Conservation (phyloP, 2,329 filamentous ascomycete genomes). For the Arthrinium phaeospermum region DNA sequence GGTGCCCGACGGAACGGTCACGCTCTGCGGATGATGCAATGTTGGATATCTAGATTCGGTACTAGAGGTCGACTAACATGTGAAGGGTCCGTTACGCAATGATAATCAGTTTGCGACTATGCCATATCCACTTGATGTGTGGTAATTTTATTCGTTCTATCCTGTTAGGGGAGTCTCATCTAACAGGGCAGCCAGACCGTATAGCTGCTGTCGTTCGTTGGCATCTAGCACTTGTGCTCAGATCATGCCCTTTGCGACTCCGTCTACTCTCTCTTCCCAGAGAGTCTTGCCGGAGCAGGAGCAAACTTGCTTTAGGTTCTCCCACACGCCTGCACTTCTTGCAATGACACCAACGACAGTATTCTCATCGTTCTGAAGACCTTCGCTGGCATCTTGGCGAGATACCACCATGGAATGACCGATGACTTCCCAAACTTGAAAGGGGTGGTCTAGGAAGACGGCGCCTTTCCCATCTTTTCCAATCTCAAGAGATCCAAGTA, state of each 20-base stretch:
- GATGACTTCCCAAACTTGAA: slow-evolving; percentile 96
- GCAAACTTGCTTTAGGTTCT: slow-evolving; percentile 98
- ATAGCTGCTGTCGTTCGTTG: neutral
- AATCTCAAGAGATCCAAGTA: slow-evolving; percentile 79
- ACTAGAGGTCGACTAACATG: neutral
- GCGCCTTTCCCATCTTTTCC: slow-evolving; percentile 76
- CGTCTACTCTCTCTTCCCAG: slow-evolving; percentile 94
- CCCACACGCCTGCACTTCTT: slow-evolving; percentile 96
- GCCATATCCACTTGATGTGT: neutral
- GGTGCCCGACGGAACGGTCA: slow-evolving; percentile 4
- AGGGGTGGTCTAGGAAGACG: slow-evolving; percentile 79
- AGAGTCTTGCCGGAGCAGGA: slow-evolving; percentile 97
- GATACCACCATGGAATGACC: slow-evolving; percentile 90
- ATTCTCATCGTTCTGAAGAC: slow-evolving; percentile 76
- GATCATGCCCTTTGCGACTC: slow-evolving; percentile 88
- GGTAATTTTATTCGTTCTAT: neutral
- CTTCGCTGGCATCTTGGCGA: slow-evolving; percentile 63
- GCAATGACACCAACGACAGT: slow-evolving; percentile 94
- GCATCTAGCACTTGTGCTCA: slow-evolving; percentile 47
- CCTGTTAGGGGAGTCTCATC: neutral
- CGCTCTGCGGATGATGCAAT: neutral
- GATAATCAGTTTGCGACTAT: neutral
- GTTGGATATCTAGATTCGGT: neutral
- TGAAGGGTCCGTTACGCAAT: neutral
- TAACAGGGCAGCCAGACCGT: neutral